Conservation (phyloP, 768 basidiomycete genomes). For the Boletus fagicola region DNA sequence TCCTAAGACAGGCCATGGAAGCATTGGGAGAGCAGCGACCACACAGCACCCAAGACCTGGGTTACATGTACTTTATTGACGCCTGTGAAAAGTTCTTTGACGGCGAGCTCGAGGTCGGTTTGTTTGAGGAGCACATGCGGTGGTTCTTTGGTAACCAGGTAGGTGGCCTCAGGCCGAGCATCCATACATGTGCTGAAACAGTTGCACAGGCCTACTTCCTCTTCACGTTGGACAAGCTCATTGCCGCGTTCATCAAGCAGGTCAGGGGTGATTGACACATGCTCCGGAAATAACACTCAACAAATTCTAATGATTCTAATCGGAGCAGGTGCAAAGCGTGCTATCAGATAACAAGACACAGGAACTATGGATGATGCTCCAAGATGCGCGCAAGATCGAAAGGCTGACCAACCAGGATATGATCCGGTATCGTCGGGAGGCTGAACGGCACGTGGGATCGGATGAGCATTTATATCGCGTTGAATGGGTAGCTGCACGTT, state of each 20-base stretch:
- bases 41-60: conserved; percentile 55
- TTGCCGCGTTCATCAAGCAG: conserved; percentile 89
- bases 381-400: conserved; percentile 56
- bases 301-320: neutral
- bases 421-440: conserved; percentile 76
- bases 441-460: conserved; percentile 69
- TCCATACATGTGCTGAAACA: conserved; percentile 5
- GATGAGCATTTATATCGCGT: conserved; percentile 78
- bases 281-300: neutral
- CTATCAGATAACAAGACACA: conserved; percentile 82
- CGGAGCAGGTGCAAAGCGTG: conserved; percentile 79
- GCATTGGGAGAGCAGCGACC: conserved; percentile 51
- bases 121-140: conserved; percentile 94
- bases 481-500: conserved; percentile 63
- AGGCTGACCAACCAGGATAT: conserved; percentile 59
- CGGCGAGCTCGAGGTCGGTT: conserved; percentile 85
- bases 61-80: conserved; percentile 86
- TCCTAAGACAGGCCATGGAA: conserved; percentile 64
- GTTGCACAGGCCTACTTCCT: conserved; percentile 78
- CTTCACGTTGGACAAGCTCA: conserved; percentile 92
- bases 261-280: conserved; percentile 38
- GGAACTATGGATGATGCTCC: conserved; percentile 77
- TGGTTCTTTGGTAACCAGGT: conserved; percentile 92
- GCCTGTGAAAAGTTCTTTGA: conserved; percentile 94
- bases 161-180: conserved; percentile 17